phyloP scores from a whole-genome alignment of 805 yeast species.

The Vanderwaltozyma polyspora region DNA sequence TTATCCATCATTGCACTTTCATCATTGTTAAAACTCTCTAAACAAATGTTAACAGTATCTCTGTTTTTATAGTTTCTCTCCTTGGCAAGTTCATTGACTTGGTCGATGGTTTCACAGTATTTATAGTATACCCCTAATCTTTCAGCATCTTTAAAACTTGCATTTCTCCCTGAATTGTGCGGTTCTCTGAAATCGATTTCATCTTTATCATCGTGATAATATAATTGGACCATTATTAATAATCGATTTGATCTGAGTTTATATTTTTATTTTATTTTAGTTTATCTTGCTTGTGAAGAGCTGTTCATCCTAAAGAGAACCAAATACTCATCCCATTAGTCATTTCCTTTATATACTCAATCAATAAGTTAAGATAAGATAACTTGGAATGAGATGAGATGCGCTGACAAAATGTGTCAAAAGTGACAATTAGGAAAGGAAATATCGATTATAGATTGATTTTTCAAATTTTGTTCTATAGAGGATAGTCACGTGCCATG shows the following conservation, averaged over 20 bases:
- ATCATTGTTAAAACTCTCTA: slow-evolving; percentile 50
- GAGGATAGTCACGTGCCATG: no score
- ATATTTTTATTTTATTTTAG: no score
- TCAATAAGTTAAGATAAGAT: no score
- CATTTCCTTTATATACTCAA: no score
- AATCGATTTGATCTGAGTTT: not conserved
- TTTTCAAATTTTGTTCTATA: no score
- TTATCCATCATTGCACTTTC: slow-evolving; percentile 50
- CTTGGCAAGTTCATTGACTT: slow-evolving; percentile 55
- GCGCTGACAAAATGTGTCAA: no score
- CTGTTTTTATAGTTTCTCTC: slow-evolving; percentile 70
- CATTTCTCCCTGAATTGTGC: slow-evolving; percentile 59
- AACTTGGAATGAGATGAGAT: no score
- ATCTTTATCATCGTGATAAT: slow-evolving; percentile 54
- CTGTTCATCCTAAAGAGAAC: no score
- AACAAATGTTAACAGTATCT: slow-evolving; percentile 55
- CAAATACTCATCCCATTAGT: no score
- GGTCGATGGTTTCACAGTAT: slow-evolving; percentile 36
- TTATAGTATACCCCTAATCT: slow-evolving; percentile 60
- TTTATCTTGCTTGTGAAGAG: no score
- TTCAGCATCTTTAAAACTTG: slow-evolving; percentile 38
- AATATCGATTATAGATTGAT: no score
- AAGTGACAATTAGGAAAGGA: no score
- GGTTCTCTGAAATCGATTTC: slow-evolving; percentile 51
- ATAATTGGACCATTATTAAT: slow-evolving; percentile 34